Percentiles rank a stretch among this genome's conserved stretches.
Conservation (phyloP, 1,139 yeast genomes). For the Nakaseomyces glabratus region DNA sequence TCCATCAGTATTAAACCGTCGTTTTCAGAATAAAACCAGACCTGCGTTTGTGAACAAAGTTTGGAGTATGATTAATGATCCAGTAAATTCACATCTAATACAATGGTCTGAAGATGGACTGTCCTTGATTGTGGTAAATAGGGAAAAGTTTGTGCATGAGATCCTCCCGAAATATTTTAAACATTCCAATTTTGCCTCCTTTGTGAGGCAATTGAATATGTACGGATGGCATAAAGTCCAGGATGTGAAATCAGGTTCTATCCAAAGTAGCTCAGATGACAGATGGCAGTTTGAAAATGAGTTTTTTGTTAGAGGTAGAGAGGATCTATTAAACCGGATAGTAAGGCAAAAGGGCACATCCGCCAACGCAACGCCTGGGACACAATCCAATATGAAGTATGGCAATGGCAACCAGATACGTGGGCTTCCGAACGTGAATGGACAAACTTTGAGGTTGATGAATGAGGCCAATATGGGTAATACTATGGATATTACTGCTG, state of each 20-base stretch:
- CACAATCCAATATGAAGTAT: background rate
- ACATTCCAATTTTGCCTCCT: slow-evolving; percentile 87
- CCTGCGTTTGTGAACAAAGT: slow-evolving; percentile 89
- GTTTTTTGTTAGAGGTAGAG: slow-evolving; percentile 61
- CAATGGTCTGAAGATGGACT: slow-evolving; percentile 82
- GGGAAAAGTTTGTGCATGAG: slow-evolving; percentile 80
- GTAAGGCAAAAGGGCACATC: slow-evolving; percentile 36
- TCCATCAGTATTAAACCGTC: too few relatives aligned
- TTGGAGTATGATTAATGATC: slow-evolving; percentile 93
- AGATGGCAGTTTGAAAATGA: slow-evolving; percentile 75
- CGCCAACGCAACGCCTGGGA: background rate
- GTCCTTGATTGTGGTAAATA: slow-evolving; percentile 71
- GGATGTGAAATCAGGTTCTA: slow-evolving; percentile 37
- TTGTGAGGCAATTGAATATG: slow-evolving; percentile 89
- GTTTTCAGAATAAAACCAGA: slow-evolving; percentile 34
- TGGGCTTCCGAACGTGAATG: background rate
- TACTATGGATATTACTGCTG: slow-evolving; percentile 41
- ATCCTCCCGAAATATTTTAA: slow-evolving; percentile 86
- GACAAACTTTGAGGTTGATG: slow-evolving; percentile 8
- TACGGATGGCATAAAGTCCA: slow-evolving; percentile 93
- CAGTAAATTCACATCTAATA: slow-evolving; percentile 56
- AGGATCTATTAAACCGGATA: slow-evolving; percentile 67
- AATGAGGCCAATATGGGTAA: slow-evolving; percentile 15
- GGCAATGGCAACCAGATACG: slow-evolving; percentile 5
- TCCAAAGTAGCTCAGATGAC: slow-evolving; percentile 29